Percentiles rank a stretch among this genome's conserved stretches.
These are phyloP conservation scores for Ramalina intermedia DNA, from an alignment of 495 filamentous ascomycete species.

Conservation along the genomic window DNA sequence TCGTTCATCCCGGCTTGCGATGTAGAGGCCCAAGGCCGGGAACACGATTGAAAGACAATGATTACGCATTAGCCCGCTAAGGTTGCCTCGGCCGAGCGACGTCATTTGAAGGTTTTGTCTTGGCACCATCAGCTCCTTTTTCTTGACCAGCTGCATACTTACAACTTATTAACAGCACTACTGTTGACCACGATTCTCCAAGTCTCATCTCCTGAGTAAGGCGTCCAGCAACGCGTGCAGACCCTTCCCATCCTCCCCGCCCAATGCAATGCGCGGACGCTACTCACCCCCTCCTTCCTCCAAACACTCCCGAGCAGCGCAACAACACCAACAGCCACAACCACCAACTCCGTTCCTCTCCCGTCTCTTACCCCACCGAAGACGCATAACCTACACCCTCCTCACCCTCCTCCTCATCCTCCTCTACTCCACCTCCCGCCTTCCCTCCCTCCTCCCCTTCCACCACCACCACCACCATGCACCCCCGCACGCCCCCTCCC, in stretches of 20 bases:
- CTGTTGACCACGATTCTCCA: no score
- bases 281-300: not conserved
- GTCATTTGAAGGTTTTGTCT: no score
- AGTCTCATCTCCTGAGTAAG: no score
- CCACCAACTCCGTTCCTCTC: not conserved
- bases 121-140: no score
- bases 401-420: not conserved
- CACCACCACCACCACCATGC: not conserved
- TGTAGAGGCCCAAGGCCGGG: no score
- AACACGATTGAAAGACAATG: no score
- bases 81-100: no score
- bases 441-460: not conserved
- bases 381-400: not conserved
- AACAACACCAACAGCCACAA: not conserved
- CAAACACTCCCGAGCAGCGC: not conserved
- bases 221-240: not conserved
- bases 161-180: no score
- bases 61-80: no score
- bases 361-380: not conserved
- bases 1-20: no score
- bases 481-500: slow-evolving; percentile 5
- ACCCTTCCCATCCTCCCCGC: not conserved
- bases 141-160: no score
- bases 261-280: not conserved
- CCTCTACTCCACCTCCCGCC: not conserved